Evolutionary conservation across 441 rosid genomes (phyloP).

Genomic region (Brassica hybrid): DNA sequence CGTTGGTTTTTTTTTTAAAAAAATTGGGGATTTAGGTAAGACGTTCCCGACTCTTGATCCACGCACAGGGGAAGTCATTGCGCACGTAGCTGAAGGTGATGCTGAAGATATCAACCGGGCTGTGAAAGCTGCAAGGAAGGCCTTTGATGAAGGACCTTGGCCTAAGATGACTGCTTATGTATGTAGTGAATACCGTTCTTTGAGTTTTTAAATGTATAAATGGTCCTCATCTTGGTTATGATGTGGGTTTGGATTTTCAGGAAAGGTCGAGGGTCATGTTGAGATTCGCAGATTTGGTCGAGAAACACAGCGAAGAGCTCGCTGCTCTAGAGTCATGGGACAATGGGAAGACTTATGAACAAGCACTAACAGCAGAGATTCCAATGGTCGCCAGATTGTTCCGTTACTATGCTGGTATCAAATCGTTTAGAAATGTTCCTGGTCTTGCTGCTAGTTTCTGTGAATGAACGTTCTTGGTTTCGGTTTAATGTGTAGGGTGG

Average conservation of each 20-base stretch:
- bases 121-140: conserved; percentile 67
- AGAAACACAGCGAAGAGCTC: conserved; percentile 79
- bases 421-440: background rate
- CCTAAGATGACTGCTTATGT: conserved; percentile 71
- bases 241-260: conserved; percentile 46
- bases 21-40: conserved; percentile 45
- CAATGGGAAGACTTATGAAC: conserved; percentile 83
- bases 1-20: background rate
- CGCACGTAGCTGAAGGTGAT: conserved; percentile 65
- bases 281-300: conserved; percentile 77
- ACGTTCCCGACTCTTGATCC: conserved; percentile 60
- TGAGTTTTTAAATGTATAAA: background rate
- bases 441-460: background rate
- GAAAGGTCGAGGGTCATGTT: conserved; percentile 77
- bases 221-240: conserved; percentile 8
- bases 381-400: conserved; percentile 67
- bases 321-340: conserved; percentile 86
- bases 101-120: conserved; percentile 65
- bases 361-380: conserved; percentile 59
- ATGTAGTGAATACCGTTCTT: background rate
- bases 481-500: conserved; percentile 57
- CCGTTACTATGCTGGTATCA: conserved; percentile 85
- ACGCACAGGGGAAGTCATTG: conserved; percentile 58
- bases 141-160: conserved; percentile 80
- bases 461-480: conserved; percentile 19